These are phyloP conservation scores for Mucor circinelloides DNA, from an alignment of 371 early-diverging fungal species.

Conservation along the genomic window DNA sequence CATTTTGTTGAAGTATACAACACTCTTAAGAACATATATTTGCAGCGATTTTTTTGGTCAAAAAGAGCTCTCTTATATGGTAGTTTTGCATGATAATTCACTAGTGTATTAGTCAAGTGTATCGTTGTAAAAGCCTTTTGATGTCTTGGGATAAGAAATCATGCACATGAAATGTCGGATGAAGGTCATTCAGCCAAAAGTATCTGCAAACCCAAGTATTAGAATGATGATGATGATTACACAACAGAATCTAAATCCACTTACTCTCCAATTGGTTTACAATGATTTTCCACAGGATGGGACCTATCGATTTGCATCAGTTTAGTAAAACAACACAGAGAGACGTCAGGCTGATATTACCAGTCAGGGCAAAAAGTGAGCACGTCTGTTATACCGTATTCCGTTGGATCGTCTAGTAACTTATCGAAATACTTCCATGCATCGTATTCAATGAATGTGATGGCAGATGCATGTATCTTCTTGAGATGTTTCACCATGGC, in stretches of 20 bases:
- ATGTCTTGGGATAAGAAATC: conserved; percentile 30
- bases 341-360: conserved; percentile 7
- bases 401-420: conserved; percentile 24
- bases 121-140: background rate
- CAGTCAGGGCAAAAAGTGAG: conserved; percentile 35
- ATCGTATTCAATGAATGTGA: conserved; percentile 28
- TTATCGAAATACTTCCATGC: conserved; percentile 30
- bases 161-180: conserved; percentile 43
- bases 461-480: background rate
- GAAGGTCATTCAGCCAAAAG: conserved; percentile 45
- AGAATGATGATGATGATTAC: background rate
- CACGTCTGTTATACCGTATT: conserved; percentile 23
- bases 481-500: conserved; percentile 17
- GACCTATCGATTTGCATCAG: conserved; percentile 16
- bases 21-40: no score
- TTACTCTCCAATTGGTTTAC: conserved; percentile 28
- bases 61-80: no score
- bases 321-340: background rate
- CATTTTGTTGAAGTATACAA: no score
- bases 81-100: no score
- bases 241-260: background rate
- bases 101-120: background rate
- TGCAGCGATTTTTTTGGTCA: no score
- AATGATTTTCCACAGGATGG: conserved; percentile 16
- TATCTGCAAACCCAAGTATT: conserved; percentile 24